Evolutionary conservation across 177 flowering plant genomes (phyloP), one percentile per base, ranked within the genome.

Genomic region (Vitis hybrid): DNA sequence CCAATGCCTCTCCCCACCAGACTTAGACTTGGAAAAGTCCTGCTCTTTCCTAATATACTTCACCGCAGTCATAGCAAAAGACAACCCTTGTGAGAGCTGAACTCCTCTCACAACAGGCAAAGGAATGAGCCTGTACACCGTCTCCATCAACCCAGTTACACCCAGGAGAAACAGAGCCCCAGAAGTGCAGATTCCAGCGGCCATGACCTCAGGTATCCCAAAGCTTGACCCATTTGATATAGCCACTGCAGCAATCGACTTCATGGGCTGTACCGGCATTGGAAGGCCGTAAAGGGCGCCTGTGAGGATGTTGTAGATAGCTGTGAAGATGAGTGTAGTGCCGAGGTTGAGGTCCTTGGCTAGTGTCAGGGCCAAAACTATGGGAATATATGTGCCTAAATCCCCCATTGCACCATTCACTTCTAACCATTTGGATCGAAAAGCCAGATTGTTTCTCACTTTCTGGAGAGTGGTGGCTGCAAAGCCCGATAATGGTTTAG

Each of bases 221-320:
- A 94, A 93, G n/a, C 71, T 73, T 0, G 83, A 29, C 18, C 77
- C 74, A 22, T 51, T 71, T 15, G 97, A 77, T 16, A 92, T 83
- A 2, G 98, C 97, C 2, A 76, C 93, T 2, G 98, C 97, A 0
- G 98, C 91, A 2, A 94, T 94, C 2, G 96, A 83, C 75, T 93
- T 93, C 98, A 93, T 93, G 29, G 98, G 98, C 71, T 93, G 98
- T 57, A 93, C 97, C 0, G 98, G 98, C 97, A 94, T 92, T 0
- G 98, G 98, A 10, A 92, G 92, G 45, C 98, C 98, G 39, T 89
- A 94, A 49, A 90, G 50, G 48, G 81, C 80, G n/a, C 96, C 97
- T 1, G 98, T 92, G 68, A 88, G 58, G 12, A 86, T 77, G 77
- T 94, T 94, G 83, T 91, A 91, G 3, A 85, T 31, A 1, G 96